These are phyloP conservation scores for Raddia distichophylla DNA, from an alignment of 176 grass and related monocot genomes.

Conservation along the genomic window DNA sequence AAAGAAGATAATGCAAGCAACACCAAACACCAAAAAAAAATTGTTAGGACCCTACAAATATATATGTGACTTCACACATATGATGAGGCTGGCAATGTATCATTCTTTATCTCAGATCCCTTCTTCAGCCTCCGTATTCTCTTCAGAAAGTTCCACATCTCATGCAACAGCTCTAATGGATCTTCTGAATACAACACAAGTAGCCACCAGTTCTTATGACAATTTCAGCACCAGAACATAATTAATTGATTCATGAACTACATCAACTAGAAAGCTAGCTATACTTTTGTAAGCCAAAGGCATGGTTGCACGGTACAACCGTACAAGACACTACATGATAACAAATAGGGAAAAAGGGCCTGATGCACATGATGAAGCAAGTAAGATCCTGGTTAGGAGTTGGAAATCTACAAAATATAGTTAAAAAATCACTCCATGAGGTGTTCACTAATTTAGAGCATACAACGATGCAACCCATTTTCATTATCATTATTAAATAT, in stretches of 20 bases:
- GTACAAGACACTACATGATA: not conserved
- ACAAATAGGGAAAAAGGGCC: not conserved
- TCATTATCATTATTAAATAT: not conserved
- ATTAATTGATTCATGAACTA: not conserved
- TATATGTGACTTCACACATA: not conserved
- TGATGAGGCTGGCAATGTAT: not conserved
- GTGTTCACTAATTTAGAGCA: conserved; percentile 3
- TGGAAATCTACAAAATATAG: not conserved
- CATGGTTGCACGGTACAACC: not conserved
- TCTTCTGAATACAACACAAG: not conserved
- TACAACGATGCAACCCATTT: not conserved
- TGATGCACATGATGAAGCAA: not conserved
- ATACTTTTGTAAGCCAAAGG: not conserved
- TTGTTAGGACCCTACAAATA: not conserved
- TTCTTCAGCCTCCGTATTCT: not conserved
- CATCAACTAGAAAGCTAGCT: conserved; percentile 2
- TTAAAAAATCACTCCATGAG: conserved; percentile 1
- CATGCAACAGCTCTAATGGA: not conserved
- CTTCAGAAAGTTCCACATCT: not conserved
- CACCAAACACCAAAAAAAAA: not conserved
- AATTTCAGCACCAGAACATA: conserved; percentile 13
- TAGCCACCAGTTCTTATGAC: not conserved
- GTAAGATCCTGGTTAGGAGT: not conserved
- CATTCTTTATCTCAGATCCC: not conserved
- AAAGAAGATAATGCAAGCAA: conserved; percentile 11